Evolutionary conservation across 1,284 basidiomycete species (phyloP).

Genomic region (Austroboletus novae-zelandiae): DNA sequence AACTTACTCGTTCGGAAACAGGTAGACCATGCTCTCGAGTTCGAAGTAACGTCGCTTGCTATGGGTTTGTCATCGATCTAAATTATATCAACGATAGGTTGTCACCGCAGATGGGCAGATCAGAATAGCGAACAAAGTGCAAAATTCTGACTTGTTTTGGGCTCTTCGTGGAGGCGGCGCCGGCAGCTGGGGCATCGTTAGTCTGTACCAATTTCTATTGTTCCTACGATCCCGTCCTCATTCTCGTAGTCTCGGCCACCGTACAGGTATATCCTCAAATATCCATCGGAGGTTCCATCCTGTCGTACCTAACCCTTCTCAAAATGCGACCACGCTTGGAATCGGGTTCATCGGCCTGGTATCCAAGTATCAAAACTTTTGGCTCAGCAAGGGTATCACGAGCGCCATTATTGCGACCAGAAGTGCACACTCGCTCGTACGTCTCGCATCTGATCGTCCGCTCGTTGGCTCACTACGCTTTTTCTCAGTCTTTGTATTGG

Average conservation of each 20-base stretch:
- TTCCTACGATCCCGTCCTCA: not conserved
- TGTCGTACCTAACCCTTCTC: slow-evolving; percentile 6
- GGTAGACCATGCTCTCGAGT: slow-evolving; percentile 19
- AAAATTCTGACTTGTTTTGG: slow-evolving; percentile 26
- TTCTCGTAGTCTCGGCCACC: slow-evolving; percentile 14
- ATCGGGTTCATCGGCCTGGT: slow-evolving; percentile 16
- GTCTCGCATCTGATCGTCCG: not conserved
- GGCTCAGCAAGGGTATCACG: slow-evolving; percentile 5
- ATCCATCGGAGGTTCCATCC: slow-evolving; percentile 9
- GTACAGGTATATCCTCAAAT: slow-evolving; percentile 12
- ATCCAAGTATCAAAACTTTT: slow-evolving; percentile 16
- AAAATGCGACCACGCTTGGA: slow-evolving; percentile 12
- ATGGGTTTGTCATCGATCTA: not conserved
- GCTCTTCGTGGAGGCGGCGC: slow-evolving; percentile 24
- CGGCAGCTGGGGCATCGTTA: slow-evolving; percentile 28
- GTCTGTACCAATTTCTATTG: slow-evolving; percentile 9
- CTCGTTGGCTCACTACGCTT: not conserved
- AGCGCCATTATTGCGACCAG: not conserved
- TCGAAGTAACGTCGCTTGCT: slow-evolving; percentile 8
- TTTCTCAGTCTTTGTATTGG: slow-evolving; percentile 5
- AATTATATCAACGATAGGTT: slow-evolving; percentile 4
- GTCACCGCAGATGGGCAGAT: slow-evolving; percentile 22
- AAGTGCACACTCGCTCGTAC: slow-evolving; percentile 11
- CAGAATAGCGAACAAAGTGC: slow-evolving; percentile 15
- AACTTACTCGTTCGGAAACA: slow-evolving; percentile 2